These are phyloP conservation scores for Cystofilobasidium macerans DNA, from an alignment of 768 basidiomycete genomes.

Conservation along the genomic window DNA sequence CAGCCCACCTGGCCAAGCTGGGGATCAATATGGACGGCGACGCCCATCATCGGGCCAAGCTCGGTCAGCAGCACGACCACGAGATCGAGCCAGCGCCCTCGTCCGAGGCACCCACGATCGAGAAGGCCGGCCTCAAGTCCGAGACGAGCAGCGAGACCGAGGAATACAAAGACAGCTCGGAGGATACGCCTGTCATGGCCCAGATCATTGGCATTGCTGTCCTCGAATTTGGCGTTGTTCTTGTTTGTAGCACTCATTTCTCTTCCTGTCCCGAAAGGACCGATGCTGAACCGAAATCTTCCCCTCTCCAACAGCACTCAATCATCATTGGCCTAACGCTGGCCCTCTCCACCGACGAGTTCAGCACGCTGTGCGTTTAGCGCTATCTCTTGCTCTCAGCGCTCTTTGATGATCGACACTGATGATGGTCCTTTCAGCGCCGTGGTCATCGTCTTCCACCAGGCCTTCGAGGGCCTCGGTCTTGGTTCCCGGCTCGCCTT, in stretches of 20 bases:
- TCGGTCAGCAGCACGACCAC: conserved; percentile 24
- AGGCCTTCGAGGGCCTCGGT: conserved; percentile 89
- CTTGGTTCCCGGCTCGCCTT: conserved; percentile 73
- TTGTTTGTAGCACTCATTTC: background rate
- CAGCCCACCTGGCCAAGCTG: conserved; percentile 53
- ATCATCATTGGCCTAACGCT: conserved; percentile 79
- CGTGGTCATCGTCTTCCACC: conserved; percentile 35
- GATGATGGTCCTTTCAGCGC: no score
- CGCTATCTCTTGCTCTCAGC: background rate
- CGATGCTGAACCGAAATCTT: background rate
- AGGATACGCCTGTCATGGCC: conserved; percentile 38
- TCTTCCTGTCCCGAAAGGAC: conserved; percentile 48
- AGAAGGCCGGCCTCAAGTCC: background rate
- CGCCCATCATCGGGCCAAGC: background rate
- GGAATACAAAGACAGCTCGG: conserved; percentile 3
- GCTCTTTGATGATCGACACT: background rate
- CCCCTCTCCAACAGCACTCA: conserved; percentile 15
- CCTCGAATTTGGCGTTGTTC: conserved; percentile 74
- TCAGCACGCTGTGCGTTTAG: conserved; percentile 53
- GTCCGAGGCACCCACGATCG: background rate
- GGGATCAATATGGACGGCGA: conserved; percentile 42
- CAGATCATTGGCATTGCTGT: conserved; percentile 82
- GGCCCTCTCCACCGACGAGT: conserved; percentile 61
- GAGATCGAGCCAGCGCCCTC: background rate
- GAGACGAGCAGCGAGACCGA: background rate